phyloP scores from a whole-genome alignment of 1,284 basidiomycete species.

The Naganishia sp. region DNA sequence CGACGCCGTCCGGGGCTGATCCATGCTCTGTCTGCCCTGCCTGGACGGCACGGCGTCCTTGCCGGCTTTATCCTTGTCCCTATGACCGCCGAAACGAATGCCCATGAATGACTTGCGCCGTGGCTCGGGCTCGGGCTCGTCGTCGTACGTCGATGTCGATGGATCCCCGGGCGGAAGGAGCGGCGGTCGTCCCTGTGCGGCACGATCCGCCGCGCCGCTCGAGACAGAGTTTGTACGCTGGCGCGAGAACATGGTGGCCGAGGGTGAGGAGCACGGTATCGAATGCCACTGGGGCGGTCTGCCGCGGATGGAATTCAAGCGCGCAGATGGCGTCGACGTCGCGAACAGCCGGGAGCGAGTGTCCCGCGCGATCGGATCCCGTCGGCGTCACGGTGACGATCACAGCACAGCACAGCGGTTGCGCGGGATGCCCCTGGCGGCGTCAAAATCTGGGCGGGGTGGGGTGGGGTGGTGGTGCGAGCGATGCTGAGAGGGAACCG shows the following conservation, averaged over 20 bases:
- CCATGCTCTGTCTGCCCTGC: constrained; percentile 13
- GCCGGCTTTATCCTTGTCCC: constrained; percentile 10
- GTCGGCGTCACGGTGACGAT: too few species aligned
- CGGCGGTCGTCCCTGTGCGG: neutral
- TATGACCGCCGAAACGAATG: constrained; percentile 29
- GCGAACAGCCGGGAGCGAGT: too few species aligned
- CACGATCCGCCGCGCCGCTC: constrained; percentile 7
- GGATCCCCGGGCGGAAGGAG: neutral
- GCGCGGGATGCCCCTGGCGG: too few species aligned
- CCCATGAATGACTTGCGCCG: constrained; percentile 32
- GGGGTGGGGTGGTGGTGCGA: too few species aligned
- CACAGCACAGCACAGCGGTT: too few species aligned
- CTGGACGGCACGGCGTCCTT: neutral
- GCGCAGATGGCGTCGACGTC: too few species aligned
- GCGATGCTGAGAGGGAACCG: too few species aligned
- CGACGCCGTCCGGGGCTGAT: constrained; percentile 7
- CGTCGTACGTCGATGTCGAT: neutral
- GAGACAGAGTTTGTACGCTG: constrained; percentile 13
- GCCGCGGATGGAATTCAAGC: too few species aligned
- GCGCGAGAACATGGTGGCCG: constrained; percentile 11
- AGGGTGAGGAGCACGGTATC: too few species aligned
- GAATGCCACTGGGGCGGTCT: too few species aligned
- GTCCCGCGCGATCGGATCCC: too few species aligned
- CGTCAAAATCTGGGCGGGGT: too few species aligned
- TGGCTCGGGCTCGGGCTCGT: constrained; percentile 4